Conservation (phyloP, 257 asterid species). For the Handroanthus guayacan region DNA sequence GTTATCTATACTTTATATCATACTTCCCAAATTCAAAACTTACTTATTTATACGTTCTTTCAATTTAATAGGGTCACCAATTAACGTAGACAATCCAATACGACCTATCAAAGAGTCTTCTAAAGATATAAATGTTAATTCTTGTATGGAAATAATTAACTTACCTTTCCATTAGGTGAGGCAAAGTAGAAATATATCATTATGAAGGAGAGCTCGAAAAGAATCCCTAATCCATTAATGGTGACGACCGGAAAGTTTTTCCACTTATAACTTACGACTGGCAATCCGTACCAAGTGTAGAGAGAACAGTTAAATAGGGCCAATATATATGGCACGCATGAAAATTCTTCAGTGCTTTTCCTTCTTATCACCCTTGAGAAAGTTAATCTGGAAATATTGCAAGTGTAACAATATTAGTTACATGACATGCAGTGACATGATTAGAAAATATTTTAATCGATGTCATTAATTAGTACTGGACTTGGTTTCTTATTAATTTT, state of each 20-base stretch:
- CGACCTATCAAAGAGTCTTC: no score
- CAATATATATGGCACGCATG: constrained; percentile 72
- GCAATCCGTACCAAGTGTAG: constrained; percentile 89
- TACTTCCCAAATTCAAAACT: no score
- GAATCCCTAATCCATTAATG: constrained; percentile 71
- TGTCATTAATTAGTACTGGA: no score
- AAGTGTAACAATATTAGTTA: background rate
- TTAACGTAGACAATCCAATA: no score
- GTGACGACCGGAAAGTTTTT: constrained; percentile 75
- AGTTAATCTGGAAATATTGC: constrained; percentile 58
- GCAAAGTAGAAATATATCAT: constrained; percentile 57
- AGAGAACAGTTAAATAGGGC: constrained; percentile 70
- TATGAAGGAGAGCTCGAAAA: constrained; percentile 71
- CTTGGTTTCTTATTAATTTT: no score
- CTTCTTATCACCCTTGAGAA: constrained; percentile 59
- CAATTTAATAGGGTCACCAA: no score
- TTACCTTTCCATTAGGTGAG: constrained; percentile 60
- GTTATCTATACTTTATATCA: no score
- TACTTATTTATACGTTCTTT: no score
- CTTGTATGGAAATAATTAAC: constrained; percentile 39
- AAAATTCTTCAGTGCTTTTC: constrained; percentile 63
- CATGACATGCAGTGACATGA: background rate
- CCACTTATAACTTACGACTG: constrained; percentile 75
- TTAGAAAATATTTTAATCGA: no score
- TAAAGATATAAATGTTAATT: background rate